Conservation (phyloP, 768 basidiomycete genomes). For the Suillus brevipes region DNA sequence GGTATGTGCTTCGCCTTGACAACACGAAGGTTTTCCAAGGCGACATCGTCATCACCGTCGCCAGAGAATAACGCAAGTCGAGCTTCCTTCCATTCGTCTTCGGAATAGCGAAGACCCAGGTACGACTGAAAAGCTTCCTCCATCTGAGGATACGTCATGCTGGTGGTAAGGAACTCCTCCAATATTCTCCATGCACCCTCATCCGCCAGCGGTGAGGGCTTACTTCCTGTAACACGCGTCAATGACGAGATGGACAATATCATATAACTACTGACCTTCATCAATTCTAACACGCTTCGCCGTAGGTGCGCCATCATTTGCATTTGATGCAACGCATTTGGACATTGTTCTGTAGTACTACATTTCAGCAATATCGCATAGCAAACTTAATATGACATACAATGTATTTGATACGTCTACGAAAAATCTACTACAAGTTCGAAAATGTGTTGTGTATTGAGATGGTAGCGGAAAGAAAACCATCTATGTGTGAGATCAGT, state of each 20-base stretch:
- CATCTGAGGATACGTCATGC: neutral
- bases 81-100: neutral
- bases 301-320: neutral
- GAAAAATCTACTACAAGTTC: no score
- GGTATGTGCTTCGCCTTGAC: neutral
- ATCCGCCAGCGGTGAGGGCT: neutral
- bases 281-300: neutral
- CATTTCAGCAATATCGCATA: neutral
- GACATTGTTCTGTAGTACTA: neutral
- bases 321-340: neutral
- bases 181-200: neutral
- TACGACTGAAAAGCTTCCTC: neutral
- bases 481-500: no score
- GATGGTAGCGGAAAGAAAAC: no score
- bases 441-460: no score
- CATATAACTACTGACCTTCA: neutral
- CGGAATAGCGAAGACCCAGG: neutral
- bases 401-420: neutral
- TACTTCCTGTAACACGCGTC: neutral
- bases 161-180: neutral
- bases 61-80: neutral
- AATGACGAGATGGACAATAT: neutral
- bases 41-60: neutral
- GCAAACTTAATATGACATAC: neutral
- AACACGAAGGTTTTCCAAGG: neutral